Evolutionary conservation across 768 basidiomycete genomes (phyloP).

Genomic region (Lentinula detonsa): DNA sequence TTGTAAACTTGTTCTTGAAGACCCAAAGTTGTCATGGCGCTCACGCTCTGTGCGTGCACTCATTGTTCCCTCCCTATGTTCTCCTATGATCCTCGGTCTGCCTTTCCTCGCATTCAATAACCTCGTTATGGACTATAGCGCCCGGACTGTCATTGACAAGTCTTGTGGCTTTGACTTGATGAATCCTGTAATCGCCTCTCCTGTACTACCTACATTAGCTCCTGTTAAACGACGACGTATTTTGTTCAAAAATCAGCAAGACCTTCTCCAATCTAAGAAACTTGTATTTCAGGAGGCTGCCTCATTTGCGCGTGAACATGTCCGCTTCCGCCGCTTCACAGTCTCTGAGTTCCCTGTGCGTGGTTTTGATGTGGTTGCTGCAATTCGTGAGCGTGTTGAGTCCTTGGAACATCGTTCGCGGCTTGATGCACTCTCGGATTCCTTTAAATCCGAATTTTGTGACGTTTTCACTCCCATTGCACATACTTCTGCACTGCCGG

Average conservation of each 20-base stretch:
- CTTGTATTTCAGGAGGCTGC: no score
- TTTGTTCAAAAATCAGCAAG: no score
- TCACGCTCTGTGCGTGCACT: not conserved
- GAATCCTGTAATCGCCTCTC: not conserved
- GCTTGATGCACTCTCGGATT: not conserved
- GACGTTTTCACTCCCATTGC: conserved; percentile 18
- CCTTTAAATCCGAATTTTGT: conserved; percentile 7
- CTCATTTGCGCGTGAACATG: no score
- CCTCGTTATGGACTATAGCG: conserved; percentile 24
- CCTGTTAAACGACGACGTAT: not conserved
- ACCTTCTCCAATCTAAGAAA: no score
- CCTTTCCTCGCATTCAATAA: conserved; percentile 27
- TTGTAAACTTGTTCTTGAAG: no score
- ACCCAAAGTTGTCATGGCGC: not conserved
- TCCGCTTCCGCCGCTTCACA: no score
- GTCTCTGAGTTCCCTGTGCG: no score
- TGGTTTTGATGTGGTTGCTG: not conserved
- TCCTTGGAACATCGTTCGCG: not conserved
- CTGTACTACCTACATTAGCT: not conserved
- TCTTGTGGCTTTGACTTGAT: conserved; percentile 5
- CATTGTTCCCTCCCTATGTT: not conserved
- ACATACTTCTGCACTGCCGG: conserved; percentile 15
- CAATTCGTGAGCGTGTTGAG: not conserved
- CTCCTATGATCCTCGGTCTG: conserved; percentile 23
- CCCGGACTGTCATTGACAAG: conserved; percentile 12